These are phyloP conservation scores for Narthecium ossifragum DNA, from an alignment of 106 monocot species.

Conservation along the genomic window DNA sequence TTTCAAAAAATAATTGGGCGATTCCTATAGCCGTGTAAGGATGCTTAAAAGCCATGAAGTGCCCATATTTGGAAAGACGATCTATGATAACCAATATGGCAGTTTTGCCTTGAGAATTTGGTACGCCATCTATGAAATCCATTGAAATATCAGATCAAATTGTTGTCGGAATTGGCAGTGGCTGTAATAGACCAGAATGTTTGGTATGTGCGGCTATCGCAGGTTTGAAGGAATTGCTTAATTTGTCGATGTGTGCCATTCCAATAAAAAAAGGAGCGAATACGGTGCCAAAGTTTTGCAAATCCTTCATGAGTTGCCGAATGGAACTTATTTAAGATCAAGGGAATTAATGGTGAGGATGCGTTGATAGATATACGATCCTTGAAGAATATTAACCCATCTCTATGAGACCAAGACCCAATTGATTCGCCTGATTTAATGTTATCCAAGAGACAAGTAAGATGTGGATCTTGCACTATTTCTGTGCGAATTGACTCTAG, in stretches of 20 bases:
- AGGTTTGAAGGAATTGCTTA: not conserved
- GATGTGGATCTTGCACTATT: not conserved
- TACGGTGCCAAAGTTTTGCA: no score
- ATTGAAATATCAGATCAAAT: conserved; percentile 3
- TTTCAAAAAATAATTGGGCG: not conserved
- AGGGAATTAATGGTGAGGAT: no score
- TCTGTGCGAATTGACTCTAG: not conserved
- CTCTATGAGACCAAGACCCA: not conserved
- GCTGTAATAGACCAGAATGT: conserved; percentile 1
- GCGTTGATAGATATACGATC: not conserved
- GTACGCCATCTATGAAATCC: conserved; percentile 11
- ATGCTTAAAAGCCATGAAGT: conserved; percentile 1
- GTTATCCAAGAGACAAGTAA: not conserved
- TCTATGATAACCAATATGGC: conserved; percentile 5
- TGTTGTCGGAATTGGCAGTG: not conserved
- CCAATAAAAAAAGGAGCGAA: not conserved
- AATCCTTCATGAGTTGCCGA: not conserved
- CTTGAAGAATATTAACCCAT: not conserved
- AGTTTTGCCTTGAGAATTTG: not conserved
- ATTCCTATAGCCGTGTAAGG: not conserved
- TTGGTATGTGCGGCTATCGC: not conserved
- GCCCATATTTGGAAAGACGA: not conserved
- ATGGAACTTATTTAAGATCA: no score
- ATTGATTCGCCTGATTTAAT: not conserved
- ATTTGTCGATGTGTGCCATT: not conserved